Conservation (phyloP, 257 asterid species). For the Eucommia ulmoides region DNA sequence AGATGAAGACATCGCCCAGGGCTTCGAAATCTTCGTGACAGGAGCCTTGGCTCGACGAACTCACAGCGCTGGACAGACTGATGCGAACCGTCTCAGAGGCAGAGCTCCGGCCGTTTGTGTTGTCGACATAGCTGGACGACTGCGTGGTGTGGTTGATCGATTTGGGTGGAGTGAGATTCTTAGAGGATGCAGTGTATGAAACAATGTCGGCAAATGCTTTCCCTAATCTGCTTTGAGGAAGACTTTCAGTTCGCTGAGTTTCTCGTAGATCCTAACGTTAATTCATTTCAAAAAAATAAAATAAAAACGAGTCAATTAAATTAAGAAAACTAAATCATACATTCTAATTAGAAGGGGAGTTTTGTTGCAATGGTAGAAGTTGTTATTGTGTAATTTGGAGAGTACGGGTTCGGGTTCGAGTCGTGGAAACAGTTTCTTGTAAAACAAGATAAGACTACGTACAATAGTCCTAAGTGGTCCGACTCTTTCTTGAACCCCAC, state of each 20-base stretch:
- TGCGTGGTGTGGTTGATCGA: slow-evolving; percentile 20
- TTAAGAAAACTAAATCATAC: slow-evolving; percentile 14
- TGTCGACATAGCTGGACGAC: slow-evolving; percentile 19
- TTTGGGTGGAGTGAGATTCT: too few species aligned
- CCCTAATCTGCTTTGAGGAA: slow-evolving; percentile 39
- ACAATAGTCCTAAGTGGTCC: too few species aligned
- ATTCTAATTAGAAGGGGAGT: too few species aligned
- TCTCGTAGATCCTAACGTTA: slow-evolving; percentile 37
- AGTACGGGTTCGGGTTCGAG: too few species aligned
- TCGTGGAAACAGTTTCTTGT: too few species aligned
- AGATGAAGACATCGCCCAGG: slow-evolving; percentile 36
- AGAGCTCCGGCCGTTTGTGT: slow-evolving; percentile 27
- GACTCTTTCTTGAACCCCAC: too few species aligned
- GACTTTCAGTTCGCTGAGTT: slow-evolving; percentile 20
- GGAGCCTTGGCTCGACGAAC: slow-evolving; percentile 49
- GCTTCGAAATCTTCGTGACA: slow-evolving; percentile 31
- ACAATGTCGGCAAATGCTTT: slow-evolving; percentile 49
- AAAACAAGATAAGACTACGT: too few species aligned
- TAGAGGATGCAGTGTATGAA: slow-evolving; percentile 20
- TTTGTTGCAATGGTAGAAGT: too few species aligned
- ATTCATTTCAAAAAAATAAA: too few species aligned
- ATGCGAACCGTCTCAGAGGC: slow-evolving; percentile 27
- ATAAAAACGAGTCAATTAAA: slow-evolving; percentile 6
- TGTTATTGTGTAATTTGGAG: too few species aligned
- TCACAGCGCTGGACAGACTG: slow-evolving; percentile 43